Conservation (phyloP, 2,329 filamentous ascomycete species). For the Penicillium sp. region DNA sequence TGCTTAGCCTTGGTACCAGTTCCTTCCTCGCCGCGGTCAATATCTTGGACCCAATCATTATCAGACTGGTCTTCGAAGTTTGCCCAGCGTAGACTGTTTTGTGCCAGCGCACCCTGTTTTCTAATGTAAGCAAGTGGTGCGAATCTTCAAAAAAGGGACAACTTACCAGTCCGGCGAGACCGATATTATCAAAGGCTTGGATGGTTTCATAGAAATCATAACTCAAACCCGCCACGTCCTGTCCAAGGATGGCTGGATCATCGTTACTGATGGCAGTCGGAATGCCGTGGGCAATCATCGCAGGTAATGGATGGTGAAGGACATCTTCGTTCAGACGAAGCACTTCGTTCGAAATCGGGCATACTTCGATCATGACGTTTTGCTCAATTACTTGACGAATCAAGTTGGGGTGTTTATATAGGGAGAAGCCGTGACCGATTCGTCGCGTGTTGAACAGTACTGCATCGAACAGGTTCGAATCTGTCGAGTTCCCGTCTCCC, state of each 20-base stretch:
- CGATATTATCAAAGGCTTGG: constrained; percentile 87
- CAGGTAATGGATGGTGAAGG: constrained; percentile 74
- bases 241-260: constrained; percentile 83
- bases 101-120: constrained; percentile 60
- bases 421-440: constrained; percentile 81
- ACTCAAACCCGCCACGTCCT: constrained; percentile 75
- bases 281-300: constrained; percentile 78
- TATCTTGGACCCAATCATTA: constrained; percentile 68
- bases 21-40: constrained; percentile 71
- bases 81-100: constrained; percentile 86
- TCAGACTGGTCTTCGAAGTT: constrained; percentile 74
- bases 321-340: constrained; percentile 74
- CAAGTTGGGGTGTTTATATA: constrained; percentile 86
- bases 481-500: constrained; percentile 71
- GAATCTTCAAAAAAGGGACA: neutral
- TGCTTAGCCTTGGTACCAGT: constrained; percentile 66
- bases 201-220: constrained; percentile 93
- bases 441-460: constrained; percentile 78
- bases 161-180: neutral
- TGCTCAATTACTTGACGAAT: constrained; percentile 83
- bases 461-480: constrained; percentile 83
- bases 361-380: constrained; percentile 80
- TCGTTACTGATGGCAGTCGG: constrained; percentile 81
- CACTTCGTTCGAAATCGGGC: constrained; percentile 87
- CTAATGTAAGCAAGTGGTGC: neutral